Conservation (phyloP, 441 rosid genomes). For the Mallotus japonicus region DNA sequence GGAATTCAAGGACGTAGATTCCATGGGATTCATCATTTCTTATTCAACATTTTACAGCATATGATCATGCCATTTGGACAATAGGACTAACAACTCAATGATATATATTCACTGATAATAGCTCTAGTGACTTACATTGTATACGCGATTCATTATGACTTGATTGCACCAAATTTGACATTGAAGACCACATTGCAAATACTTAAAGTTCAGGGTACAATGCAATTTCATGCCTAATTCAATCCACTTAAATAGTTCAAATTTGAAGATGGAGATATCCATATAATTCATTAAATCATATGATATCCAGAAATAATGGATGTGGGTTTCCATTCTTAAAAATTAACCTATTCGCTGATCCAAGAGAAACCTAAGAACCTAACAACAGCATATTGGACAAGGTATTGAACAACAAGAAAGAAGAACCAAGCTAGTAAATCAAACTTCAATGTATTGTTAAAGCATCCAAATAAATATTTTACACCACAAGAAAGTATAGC, state of each 20-base stretch:
- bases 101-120: neutral
- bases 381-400: neutral
- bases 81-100: neutral
- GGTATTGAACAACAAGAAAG: neutral
- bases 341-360: neutral
- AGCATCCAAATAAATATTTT: neutral
- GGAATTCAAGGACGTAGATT: neutral
- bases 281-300: neutral
- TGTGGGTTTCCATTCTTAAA: neutral
- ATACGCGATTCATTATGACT: neutral
- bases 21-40: neutral
- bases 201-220: neutral
- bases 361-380: neutral
- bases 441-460: neutral
- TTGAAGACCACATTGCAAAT: neutral
- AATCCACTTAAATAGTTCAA: neutral
- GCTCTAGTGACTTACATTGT: neutral
- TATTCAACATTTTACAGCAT: neutral
- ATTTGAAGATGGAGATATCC: neutral
- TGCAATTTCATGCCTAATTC: neutral
- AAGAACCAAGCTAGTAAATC: too few relatives aligned
- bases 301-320: neutral
- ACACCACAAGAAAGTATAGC: neutral
- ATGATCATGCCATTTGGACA: neutral
- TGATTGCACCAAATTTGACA: neutral